These are phyloP conservation scores for Penicillium sp. DNA, from an alignment of 2,329 filamentous ascomycete genomes.

Conservation along the genomic window DNA sequence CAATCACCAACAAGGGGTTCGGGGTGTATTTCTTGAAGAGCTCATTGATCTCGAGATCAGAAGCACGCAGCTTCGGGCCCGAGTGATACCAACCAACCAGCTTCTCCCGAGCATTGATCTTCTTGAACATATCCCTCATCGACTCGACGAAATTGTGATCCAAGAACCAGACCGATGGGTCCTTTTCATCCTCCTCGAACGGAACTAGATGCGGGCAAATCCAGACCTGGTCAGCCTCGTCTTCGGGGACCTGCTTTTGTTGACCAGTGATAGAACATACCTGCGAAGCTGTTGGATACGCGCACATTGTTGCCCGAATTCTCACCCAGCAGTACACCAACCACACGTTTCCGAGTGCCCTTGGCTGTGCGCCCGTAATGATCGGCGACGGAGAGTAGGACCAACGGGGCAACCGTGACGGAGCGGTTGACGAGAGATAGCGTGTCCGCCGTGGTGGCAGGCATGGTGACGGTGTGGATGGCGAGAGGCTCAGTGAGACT, in stretches of 20 bases:
- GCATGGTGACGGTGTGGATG: constrained; percentile 65
- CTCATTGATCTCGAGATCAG: constrained; percentile 98
- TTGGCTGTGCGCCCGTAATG: constrained; percentile 95
- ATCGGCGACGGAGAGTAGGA: constrained; percentile 96
- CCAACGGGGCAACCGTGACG: constrained; percentile 95
- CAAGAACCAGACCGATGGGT: constrained; percentile 97
- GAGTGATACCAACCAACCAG: constrained; percentile 99
- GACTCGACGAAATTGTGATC: constrained; percentile 99
- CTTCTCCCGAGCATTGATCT: constrained; percentile 98
- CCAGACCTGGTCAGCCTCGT: constrained; percentile 25
- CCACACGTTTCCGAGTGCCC: constrained; percentile 84
- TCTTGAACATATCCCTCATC: constrained; percentile 99
- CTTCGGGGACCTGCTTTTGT: constrained; percentile 4
- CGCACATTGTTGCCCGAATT: constrained; percentile 95
- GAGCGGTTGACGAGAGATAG: constrained; percentile 91
- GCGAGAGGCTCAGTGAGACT: constrained; percentile 1
- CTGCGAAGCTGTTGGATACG: constrained; percentile 98
- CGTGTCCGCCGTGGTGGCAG: constrained; percentile 94
- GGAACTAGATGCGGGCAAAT: constrained; percentile 66
- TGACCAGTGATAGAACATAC: constrained; percentile 55
- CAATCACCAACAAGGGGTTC: constrained; percentile 93
- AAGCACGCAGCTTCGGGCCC: constrained; percentile 92
- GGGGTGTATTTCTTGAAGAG: constrained; percentile 99
- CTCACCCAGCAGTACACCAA: constrained; percentile 91
- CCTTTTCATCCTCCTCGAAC: constrained; percentile 98